These are phyloP conservation scores for Trichoderma gamsii DNA, from an alignment of 495 filamentous ascomycete genomes.

Conservation along the genomic window DNA sequence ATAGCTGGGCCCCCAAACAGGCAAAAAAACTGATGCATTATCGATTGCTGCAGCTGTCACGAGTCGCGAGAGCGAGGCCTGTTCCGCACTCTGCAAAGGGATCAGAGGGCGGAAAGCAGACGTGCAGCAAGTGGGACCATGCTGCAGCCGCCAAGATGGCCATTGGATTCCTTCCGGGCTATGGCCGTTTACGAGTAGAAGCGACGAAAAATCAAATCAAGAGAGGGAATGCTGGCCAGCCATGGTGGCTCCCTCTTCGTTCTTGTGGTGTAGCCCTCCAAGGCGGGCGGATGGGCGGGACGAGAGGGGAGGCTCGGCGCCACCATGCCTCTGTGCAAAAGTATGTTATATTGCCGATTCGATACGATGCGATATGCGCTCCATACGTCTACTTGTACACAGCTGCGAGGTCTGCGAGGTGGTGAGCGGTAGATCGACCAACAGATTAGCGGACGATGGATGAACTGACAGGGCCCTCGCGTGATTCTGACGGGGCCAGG, in stretches of 20 bases:
- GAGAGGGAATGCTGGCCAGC: neutral
- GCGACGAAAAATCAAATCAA: too few relatives aligned
- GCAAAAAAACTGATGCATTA: neutral
- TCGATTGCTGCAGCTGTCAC: neutral
- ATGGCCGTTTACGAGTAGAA: neutral
- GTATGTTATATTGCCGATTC: neutral
- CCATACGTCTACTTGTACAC: neutral
- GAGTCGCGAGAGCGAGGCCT: neutral
- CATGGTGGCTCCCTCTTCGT: neutral
- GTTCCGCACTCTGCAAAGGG: neutral
- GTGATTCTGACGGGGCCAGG: neutral
- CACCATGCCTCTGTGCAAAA: conserved; percentile 11
- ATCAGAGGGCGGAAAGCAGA: neutral
- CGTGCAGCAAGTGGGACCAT: neutral
- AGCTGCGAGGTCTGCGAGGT: neutral
- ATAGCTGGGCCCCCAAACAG: neutral
- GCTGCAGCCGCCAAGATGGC: neutral
- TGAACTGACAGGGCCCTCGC: neutral
- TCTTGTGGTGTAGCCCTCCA: neutral
- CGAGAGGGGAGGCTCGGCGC: conserved; percentile 9
- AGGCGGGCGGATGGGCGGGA: conserved; percentile 1
- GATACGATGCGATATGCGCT: neutral
- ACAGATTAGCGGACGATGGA: neutral
- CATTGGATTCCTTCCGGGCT: neutral
- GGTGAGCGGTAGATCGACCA: conserved; percentile 5